A percentile compares a stretch with the other conserved stretches of the same genome.
Evolutionary conservation across 192 early-diverging fungal genomes (phyloP).

Genomic region (Gryganskiella cystojenkinii): DNA sequence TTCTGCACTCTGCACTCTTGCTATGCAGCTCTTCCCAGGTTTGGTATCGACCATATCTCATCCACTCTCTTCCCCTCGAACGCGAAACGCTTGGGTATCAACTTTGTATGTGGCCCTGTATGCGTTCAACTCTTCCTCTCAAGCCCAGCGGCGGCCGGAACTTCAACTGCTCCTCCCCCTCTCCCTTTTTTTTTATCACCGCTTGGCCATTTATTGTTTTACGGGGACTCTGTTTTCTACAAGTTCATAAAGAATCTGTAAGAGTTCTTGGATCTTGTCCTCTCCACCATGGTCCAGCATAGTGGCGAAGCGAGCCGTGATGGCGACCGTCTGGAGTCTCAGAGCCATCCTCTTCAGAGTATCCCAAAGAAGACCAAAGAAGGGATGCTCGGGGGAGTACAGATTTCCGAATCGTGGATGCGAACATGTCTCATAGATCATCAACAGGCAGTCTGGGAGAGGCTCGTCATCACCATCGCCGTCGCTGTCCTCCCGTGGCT

Average conservation of each 20-base stretch:
- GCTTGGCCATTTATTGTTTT: no score
- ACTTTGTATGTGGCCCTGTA: no score
- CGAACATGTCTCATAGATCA: conserved; percentile 44
- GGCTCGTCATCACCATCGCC: background rate
- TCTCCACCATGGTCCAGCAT: conserved; percentile 31
- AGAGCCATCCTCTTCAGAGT: conserved; percentile 16
- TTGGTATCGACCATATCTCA: no score
- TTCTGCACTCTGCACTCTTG: no score
- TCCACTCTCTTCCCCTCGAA: no score
- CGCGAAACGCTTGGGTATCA: no score
- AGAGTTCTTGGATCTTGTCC: conserved; percentile 30
- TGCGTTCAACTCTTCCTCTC: no score
- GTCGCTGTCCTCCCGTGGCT: background rate
- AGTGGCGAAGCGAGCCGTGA: conserved; percentile 11
- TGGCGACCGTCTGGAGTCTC: conserved; percentile 22
- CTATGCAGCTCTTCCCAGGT: no score
- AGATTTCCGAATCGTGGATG: conserved; percentile 17
- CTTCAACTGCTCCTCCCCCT: no score
- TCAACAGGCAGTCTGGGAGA: conserved; percentile 37
- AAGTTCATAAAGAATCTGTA: conserved; percentile 28
- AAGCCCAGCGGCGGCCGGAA: no score
- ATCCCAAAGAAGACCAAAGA: conserved; percentile 37
- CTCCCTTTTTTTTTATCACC: no score
- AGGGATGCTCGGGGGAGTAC: conserved; percentile 19
- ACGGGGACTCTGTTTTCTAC: background rate